These are phyloP conservation scores for Cutaneotrichosporon cyanovorans DNA, from an alignment of 1,284 basidiomycete species.

Conservation along the genomic window DNA sequence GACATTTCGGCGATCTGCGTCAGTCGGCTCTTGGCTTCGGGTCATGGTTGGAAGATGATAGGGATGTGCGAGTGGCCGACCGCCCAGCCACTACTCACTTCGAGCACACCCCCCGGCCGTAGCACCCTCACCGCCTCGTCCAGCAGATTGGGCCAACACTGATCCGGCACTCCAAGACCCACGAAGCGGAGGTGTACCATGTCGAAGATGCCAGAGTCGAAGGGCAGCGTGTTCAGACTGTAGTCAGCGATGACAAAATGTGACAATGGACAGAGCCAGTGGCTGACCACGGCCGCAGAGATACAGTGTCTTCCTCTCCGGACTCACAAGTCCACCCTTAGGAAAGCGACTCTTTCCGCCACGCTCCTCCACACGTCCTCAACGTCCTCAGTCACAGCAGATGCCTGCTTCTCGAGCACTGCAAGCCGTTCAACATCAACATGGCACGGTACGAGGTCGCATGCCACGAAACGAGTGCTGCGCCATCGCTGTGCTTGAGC, in stretches of 20 bases:
- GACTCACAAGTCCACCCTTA: constrained; percentile 40
- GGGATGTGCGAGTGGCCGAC: no score
- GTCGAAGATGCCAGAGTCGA: constrained; percentile 42
- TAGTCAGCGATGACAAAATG: constrained; percentile 1
- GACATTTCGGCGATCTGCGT: constrained; percentile 39
- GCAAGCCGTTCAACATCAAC: constrained; percentile 26
- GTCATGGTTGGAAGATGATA: no score
- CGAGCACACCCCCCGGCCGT: constrained; percentile 40
- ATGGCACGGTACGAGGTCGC: constrained; percentile 38
- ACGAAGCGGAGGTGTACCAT: constrained; percentile 43
- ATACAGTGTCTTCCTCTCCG: not conserved
- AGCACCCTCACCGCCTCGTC: constrained; percentile 42
- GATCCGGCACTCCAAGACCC: constrained; percentile 41
- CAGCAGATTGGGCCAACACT: constrained; percentile 35
- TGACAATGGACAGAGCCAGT: no score
- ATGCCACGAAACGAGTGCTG: constrained; percentile 33
- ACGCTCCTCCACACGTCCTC: constrained; percentile 35
- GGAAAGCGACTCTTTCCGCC: constrained; percentile 33
- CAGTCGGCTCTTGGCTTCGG: not conserved
- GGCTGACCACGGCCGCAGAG: no score
- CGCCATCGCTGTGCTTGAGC: constrained; percentile 38
- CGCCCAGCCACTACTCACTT: constrained; percentile 19
- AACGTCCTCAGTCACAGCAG: no score
- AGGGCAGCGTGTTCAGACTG: constrained; percentile 40
- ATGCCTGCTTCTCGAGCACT: constrained; percentile 20